These are phyloP conservation scores for Boletus tomentosulus DNA, from an alignment of 768 basidiomycete species.

Conservation along the genomic window DNA sequence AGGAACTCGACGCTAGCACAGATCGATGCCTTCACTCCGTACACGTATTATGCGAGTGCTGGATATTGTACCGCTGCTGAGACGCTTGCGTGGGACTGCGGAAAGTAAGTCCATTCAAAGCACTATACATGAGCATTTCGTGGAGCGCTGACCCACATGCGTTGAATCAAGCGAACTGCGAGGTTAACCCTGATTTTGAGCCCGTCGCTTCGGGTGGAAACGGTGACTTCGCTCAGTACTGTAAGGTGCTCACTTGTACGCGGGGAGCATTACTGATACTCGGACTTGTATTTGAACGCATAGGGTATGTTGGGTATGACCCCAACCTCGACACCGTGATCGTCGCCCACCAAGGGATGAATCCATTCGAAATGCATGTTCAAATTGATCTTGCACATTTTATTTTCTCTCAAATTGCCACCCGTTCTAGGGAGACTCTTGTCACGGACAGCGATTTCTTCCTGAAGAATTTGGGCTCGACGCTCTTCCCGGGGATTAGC, in stretches of 20 bases:
- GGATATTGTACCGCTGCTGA: constrained; percentile 44
- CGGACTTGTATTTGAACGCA: not conserved
- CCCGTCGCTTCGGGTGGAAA: constrained; percentile 48
- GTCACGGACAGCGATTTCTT: constrained; percentile 43
- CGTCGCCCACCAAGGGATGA: constrained; percentile 37
- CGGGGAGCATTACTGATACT: not conserved
- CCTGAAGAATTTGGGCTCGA: constrained; percentile 30
- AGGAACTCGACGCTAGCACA: constrained; percentile 19
- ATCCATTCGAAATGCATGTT: constrained; percentile 27
- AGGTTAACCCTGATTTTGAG: constrained; percentile 42
- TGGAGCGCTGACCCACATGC: not conserved
- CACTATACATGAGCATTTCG: too few species aligned
- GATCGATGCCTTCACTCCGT: constrained; percentile 44
- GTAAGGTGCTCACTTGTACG: constrained; percentile 19
- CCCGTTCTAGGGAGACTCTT: constrained; percentile 27
- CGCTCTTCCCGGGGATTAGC: constrained; percentile 48
- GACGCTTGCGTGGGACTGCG: constrained; percentile 51
- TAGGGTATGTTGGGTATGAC: constrained; percentile 55
- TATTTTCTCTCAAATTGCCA: not conserved
- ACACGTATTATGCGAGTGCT: constrained; percentile 47
- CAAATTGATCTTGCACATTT: not conserved
- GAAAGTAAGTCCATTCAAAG: constrained; percentile 35
- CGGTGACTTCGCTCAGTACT: constrained; percentile 40
- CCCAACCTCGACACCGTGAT: constrained; percentile 34
- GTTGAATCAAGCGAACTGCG: constrained; percentile 37